Evolutionary conservation across 306 rosid genomes (phyloP).

Genomic region (Rosa multiflora): DNA sequence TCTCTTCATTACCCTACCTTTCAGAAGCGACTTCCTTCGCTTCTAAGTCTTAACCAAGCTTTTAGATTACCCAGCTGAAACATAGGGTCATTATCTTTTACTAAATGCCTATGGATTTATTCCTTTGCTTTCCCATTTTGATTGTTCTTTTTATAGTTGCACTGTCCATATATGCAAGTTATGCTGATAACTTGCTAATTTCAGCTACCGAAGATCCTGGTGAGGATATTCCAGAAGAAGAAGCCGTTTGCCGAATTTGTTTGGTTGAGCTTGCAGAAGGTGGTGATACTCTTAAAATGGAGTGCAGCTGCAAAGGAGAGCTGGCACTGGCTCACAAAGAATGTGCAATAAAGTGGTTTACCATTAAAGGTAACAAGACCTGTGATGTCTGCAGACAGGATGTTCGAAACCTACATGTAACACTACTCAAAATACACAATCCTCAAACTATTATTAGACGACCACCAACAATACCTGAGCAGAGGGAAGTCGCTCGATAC

Average conservation of each 20-base stretch:
- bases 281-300: constrained; percentile 80
- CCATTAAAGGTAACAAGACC: constrained; percentile 84
- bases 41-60: not conserved
- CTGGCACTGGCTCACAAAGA: constrained; percentile 94
- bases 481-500: constrained; percentile 43
- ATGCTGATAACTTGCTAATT: constrained; percentile 20
- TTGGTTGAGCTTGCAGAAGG: constrained; percentile 76
- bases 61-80: not conserved
- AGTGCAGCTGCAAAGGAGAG: constrained; percentile 96
- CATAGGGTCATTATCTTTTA: not conserved
- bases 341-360: constrained; percentile 96
- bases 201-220: constrained; percentile 63
- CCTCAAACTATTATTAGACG: constrained; percentile 40
- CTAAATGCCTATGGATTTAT: not conserved
- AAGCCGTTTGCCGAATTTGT: constrained; percentile 96
- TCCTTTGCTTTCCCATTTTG: not conserved
- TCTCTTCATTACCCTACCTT: not conserved
- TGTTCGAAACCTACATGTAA: constrained; percentile 76
- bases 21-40: not conserved
- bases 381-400: constrained; percentile 90
- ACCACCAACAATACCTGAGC: constrained; percentile 34
- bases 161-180: constrained; percentile 5
- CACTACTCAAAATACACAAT: constrained; percentile 62
- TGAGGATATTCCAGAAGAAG: constrained; percentile 94
- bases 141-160: not conserved